These are phyloP conservation scores for Pseudogymnoascus destructans DNA, from an alignment of 2,329 filamentous ascomycete species.

Conservation along the genomic window DNA sequence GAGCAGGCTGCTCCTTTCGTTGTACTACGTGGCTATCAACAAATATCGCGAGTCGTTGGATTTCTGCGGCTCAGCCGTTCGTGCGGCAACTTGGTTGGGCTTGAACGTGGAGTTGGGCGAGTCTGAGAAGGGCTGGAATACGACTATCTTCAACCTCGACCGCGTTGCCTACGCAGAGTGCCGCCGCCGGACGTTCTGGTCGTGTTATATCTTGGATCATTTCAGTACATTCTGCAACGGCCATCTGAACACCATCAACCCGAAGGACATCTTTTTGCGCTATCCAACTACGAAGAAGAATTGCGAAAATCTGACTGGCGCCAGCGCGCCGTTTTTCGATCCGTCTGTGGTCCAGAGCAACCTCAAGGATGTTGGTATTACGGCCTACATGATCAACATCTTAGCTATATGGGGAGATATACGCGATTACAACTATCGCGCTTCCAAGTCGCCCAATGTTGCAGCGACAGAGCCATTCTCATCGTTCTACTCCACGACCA, in stretches of 20 bases:
- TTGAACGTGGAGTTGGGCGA: slow-evolving; percentile 49
- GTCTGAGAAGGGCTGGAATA: slow-evolving; percentile 34
- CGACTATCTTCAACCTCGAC: slow-evolving; percentile 38
- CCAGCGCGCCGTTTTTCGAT: slow-evolving; percentile 47
- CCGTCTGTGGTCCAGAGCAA: slow-evolving; percentile 32
- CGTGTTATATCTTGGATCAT: slow-evolving; percentile 55
- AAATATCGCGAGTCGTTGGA: slow-evolving; percentile 50
- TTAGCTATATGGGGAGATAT: slow-evolving; percentile 54
- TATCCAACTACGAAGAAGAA: slow-evolving; percentile 47
- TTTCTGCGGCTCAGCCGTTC: slow-evolving; percentile 47
- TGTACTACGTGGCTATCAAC: slow-evolving; percentile 52
- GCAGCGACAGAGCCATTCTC: slow-evolving; percentile 23
- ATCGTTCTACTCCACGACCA: slow-evolving; percentile 38
- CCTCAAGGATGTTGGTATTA: slow-evolving; percentile 31
- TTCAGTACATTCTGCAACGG: slow-evolving; percentile 46
- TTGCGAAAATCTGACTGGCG: slow-evolving; percentile 48
- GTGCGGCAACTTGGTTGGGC: slow-evolving; percentile 44
- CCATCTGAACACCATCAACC: slow-evolving; percentile 41
- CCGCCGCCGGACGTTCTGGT: slow-evolving; percentile 59
- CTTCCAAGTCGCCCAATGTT: slow-evolving; percentile 31
- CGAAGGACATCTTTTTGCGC: slow-evolving; percentile 53
- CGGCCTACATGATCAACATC: slow-evolving; percentile 50
- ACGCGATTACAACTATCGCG: slow-evolving; percentile 44
- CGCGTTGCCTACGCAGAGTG: slow-evolving; percentile 49
- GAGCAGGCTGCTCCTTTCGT: slow-evolving; percentile 49